Base-by-base conservation (phyloP, 2,329 filamentous ascomycete species). In the Exophiala bonariae region DNA sequence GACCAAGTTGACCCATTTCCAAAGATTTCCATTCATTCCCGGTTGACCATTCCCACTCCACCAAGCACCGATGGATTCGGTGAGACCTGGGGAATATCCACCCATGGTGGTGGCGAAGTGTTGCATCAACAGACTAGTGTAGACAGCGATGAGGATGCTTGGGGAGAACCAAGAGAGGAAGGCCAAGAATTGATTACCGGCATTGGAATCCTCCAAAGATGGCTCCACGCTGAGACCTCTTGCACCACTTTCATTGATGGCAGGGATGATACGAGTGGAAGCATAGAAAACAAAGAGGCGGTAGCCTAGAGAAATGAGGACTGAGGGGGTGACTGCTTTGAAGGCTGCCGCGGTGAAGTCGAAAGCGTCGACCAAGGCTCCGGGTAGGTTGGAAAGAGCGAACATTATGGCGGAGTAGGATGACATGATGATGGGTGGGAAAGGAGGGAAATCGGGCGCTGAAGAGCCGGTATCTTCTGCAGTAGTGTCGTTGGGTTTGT, bases 351-450 rank as follows among this genome's bases (percentile, higher is more conserved):
- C 84, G 57, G 96, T 81, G 61, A 97, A 89, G 54, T 85, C 88
- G 61, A 95, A 85, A 0, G 85, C 86, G 0, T 89, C 91, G 66
- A 88, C 87, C 3, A 95, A 83, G 20, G 87, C 90, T 3, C 81
- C 85, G 2, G 89, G 92, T n/a, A 96, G 76, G 3, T 85, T 86
- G 46, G 88, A 87, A 30, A 97, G 75, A 37, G 91, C 81, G 59
- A 95, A 88, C 37, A 96, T 76, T 34, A 97, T 74, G 1, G 92
- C 96, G 19, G 90, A 92, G 69, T 96, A 97, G 5, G 91, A 96
- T 4, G 92, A 93, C 92, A 97, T 97, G 67, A 99, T 92, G 56
- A 97, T 90, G 1, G 93, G 93, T 11, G 93, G 93, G 34, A 99
- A 77, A n/a, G 93, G 93, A 31, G 93, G 93, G 52, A 97, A 93